phyloP scores from a whole-genome alignment of 257 asterid species.

The Solanum rostratum region DNA sequence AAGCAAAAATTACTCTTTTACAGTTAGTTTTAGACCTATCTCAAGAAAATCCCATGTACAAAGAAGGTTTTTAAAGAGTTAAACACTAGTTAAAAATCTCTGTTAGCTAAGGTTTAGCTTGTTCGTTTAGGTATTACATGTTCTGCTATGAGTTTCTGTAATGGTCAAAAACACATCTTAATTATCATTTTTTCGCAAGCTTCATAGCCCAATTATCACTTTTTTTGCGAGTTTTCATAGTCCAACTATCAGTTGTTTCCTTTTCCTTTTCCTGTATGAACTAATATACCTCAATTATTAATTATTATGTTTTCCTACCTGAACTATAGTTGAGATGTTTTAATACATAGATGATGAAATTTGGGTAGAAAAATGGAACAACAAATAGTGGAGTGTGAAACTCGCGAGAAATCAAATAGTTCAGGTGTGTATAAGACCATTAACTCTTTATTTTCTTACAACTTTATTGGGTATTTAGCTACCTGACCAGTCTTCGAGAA shows the following conservation, averaged over 20 bases:
- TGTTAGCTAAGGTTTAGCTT: not conserved
- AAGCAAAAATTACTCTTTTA: not conserved
- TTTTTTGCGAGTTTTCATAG: too few relatives aligned
- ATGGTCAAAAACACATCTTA: too few relatives aligned
- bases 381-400: too few relatives aligned
- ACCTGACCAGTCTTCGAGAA: not conserved
- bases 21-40: not conserved
- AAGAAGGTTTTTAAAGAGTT: not conserved
- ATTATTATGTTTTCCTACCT: not conserved
- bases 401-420: too few relatives aligned
- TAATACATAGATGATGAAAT: not conserved
- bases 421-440: too few relatives aligned
- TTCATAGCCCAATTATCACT: not conserved
- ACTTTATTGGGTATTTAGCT: not conserved
- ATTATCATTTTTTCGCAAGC: not conserved
- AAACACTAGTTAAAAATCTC: not conserved
- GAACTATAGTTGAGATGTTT: not conserved
- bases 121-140: not conserved
- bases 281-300: not conserved
- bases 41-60: not conserved
- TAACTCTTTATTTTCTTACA: not conserved
- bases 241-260: not conserved
- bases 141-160: not conserved
- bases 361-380: not conserved
- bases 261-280: accelerated